These are phyloP conservation scores for Peronospora farinosa DNA, from an alignment of 352 stramenopile species.

Conservation along the genomic window DNA sequence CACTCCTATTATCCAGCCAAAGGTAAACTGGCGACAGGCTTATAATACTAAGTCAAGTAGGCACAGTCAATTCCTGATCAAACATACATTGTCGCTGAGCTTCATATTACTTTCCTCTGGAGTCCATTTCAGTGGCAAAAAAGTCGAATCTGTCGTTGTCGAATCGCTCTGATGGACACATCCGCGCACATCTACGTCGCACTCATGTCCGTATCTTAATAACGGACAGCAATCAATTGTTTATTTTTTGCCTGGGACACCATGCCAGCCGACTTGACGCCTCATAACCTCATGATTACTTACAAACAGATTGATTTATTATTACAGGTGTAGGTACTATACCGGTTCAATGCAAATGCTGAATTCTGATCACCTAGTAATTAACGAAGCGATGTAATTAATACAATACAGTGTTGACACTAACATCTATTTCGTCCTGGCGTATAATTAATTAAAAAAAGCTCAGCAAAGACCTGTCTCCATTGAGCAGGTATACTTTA, in stretches of 20 bases:
- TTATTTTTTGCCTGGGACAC: slow-evolving; percentile 2
- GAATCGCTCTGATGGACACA: too few relatives aligned
- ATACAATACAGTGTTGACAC: too few relatives aligned
- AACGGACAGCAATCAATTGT: slow-evolving; percentile 1
- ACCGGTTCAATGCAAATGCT: not conserved
- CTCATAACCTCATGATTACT: too few relatives aligned
- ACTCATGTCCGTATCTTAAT: slow-evolving; percentile 14
- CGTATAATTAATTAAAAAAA: too few relatives aligned
- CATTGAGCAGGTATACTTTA: too few relatives aligned
- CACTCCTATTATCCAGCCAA: slow-evolving; percentile 8
- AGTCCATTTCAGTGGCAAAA: too few relatives aligned
- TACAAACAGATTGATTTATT: not conserved
- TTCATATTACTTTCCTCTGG: too few relatives aligned
- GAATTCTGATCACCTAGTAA: not conserved
- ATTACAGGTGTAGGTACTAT: not conserved
- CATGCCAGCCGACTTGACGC: slow-evolving; percentile 10
- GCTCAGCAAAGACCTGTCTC: too few relatives aligned
- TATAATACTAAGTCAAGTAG: not conserved
- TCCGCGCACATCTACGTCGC: slow-evolving; percentile 1
- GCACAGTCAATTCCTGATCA: not conserved
- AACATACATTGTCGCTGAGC: not conserved
- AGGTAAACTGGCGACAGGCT: too few relatives aligned
- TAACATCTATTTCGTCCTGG: too few relatives aligned
- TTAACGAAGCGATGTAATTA: too few relatives aligned
- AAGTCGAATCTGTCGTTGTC: too few relatives aligned